Base-by-base conservation (phyloP, 2,329 filamentous ascomycete species). In the Leptoxyphium fumago region DNA sequence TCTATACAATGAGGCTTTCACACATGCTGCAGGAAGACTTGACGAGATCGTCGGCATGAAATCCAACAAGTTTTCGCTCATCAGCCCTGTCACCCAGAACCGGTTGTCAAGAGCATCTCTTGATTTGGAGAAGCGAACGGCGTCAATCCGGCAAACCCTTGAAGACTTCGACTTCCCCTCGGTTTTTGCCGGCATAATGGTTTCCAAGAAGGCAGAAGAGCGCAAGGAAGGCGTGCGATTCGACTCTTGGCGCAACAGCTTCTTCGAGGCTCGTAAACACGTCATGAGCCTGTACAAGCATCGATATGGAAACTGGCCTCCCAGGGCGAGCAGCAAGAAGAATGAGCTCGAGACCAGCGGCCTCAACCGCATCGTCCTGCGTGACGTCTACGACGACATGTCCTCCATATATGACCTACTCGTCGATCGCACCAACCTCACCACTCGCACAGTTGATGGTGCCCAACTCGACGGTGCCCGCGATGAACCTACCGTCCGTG, bases 121-220 rank as follows among this genome's bases (percentile, higher is more conserved):
- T 52, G 87, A 94, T 55, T 70, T 96, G 2, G 72, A 82, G 29
- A 79, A 77, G 48, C 77, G 86, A 15, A 74, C 85, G 46, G 73
- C 78, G 48, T 79, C 73, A 43, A 76, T 87, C 51, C 81, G 84
- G 50, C 66, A 69, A 29, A 80, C 84, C 38, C 68, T 96, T n/a
- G 78, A 84, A 46, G 78, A 86, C 48, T 96, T 96, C 53, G 85
- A 95, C 29, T 95, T 94, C 54, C 87, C 88, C 0, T 83, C 84
- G 0, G 68, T 96, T 5, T 96, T 94, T 58, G 77, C 86, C 0
- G 91, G 91, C 29, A 78, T 87, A 51, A 89, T 85, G 56, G 87
- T 80, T 61, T 94, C 86, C 2, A 88, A 81, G 10, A 85, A 82
- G 1, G 74, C 78, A 17, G 72, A 72, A 1, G 86, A 94, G 61